Evolutionary conservation across 176 grass and related monocot species (phyloP).

Genomic region (Triticum dicoccoides): DNA sequence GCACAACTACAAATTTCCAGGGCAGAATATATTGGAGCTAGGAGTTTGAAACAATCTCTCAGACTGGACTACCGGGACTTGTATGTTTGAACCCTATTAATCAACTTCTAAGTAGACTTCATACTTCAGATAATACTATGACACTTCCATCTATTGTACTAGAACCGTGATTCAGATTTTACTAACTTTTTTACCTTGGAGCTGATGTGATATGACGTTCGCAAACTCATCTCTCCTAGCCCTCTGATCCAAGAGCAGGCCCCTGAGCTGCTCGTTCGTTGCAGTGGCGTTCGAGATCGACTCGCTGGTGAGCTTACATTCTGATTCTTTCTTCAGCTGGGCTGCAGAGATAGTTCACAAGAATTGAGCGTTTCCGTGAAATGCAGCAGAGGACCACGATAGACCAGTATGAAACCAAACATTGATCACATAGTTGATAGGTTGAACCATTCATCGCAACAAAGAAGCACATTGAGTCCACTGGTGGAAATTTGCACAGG

Average conservation of each 20-base stretch:
- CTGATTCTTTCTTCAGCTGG: constrained; percentile 50
- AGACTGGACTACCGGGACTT: background rate
- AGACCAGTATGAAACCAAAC: background rate
- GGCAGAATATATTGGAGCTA: background rate
- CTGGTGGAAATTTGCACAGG: too few species aligned
- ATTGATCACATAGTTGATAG: too few species aligned
- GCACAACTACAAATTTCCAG: background rate
- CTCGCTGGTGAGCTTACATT: constrained; percentile 28
- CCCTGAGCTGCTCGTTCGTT: constrained; percentile 62
- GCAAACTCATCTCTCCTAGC: constrained; percentile 51
- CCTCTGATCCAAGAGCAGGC: constrained; percentile 43
- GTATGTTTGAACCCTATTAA: background rate
- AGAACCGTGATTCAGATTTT: background rate
- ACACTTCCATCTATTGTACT: background rate
- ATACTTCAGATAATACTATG: background rate
- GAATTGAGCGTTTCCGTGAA: background rate
- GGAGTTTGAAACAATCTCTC: background rate
- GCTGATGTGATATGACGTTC: constrained; percentile 43
- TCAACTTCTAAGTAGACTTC: background rate
- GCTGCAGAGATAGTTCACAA: constrained; percentile 25
- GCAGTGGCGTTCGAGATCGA: constrained; percentile 40
- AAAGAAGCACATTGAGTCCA: background rate
- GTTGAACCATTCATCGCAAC: too few species aligned
- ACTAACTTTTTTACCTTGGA: constrained; percentile 27
- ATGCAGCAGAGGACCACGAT: background rate